Base-by-base conservation (phyloP, 495 filamentous ascomycete species). In the Clavariopsis aquatica region DNA sequence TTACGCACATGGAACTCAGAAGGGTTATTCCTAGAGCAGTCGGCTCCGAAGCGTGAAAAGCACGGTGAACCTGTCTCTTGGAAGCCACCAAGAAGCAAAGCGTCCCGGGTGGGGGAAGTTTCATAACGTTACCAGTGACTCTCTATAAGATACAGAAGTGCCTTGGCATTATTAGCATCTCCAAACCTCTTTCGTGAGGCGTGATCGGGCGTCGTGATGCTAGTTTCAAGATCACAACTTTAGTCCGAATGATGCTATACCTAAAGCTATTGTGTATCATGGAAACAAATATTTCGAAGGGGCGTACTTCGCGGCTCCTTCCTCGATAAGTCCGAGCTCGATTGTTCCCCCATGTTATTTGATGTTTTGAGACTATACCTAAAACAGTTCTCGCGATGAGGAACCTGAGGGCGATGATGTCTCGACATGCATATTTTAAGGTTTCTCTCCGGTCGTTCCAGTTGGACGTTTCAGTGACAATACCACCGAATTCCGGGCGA, bases 391-490 rank as follows among this genome's bases (percentile, higher is more conserved):
- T 28, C 26, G 52, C 7, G 26, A 34, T 43, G 38, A n/a, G 38
- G 13, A 9, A 54, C 28, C 52, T 54, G 52, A 54, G 23, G 52
- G 24, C 8, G 52, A 54, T 29, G 24, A 54, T 54, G 52, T 54
- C 20, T 54, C 52, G 52, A 24, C 23, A 34, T 54, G 5, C 1
- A 15, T 22, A 34, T 15, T 29, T 54, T 43, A n/a, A 54, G 52
- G 24, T 54, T 23, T 23, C 10, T 51, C 47, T 51, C 26, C 26
- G 47, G 19, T 12, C 20, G 38, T 43, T 43, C 38, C 38, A 43
- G 38, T 3, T 15, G 9, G n/a, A 43, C 38, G 38, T 43, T 43
- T 43, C 38, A 43, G 38, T 17, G 38, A 43, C 3, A 9, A 43
- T 43, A n/a, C 15, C 8, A 43, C 38, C 38, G 38, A 9, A 43